These are phyloP conservation scores for Globisporangium recalcitrans DNA, from an alignment of 352 stramenopile genomes.

Conservation along the genomic window DNA sequence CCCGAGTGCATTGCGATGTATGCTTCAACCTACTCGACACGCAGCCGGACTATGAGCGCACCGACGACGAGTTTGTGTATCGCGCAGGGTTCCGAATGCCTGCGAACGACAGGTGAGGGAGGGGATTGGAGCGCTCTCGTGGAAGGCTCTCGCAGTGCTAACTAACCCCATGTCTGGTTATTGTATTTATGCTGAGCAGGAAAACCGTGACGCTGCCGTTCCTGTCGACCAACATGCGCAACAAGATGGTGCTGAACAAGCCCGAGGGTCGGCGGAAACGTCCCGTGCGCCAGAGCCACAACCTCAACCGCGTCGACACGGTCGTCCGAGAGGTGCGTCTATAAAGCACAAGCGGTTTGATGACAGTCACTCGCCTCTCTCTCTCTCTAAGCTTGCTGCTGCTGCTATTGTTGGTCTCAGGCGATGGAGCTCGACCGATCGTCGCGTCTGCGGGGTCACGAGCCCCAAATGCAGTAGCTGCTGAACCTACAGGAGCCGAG, in stretches of 20 bases:
- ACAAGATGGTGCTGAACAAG: constrained; percentile 67
- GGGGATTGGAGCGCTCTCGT: background rate
- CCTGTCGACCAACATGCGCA: constrained; percentile 56
- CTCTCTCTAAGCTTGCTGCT: background rate
- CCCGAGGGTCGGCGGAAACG: constrained; percentile 57
- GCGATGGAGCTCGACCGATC: constrained; percentile 68
- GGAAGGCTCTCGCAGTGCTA: background rate
- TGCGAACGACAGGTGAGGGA: constrained; percentile 53
- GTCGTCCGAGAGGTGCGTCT: constrained; percentile 52
- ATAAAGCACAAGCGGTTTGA: background rate
- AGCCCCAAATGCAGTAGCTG: constrained; percentile 16
- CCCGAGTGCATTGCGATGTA: constrained; percentile 6
- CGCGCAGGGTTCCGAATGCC: constrained; percentile 83
- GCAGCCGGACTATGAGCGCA: constrained; percentile 50
- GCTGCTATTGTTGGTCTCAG: constrained; percentile 13
- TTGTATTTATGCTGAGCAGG: constrained; percentile 19
- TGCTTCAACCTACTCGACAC: background rate
- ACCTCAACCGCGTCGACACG: constrained; percentile 51
- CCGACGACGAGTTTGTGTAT: constrained; percentile 76
- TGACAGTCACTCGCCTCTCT: background rate
- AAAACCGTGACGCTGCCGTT: constrained; percentile 75
- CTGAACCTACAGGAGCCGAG: too few species aligned
- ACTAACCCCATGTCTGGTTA: background rate
- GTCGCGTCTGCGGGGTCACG: constrained; percentile 32
- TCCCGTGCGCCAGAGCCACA: constrained; percentile 34